Base-by-base conservation (phyloP, 805 yeast genomes). In the Pichia pseudocactophila region DNA sequence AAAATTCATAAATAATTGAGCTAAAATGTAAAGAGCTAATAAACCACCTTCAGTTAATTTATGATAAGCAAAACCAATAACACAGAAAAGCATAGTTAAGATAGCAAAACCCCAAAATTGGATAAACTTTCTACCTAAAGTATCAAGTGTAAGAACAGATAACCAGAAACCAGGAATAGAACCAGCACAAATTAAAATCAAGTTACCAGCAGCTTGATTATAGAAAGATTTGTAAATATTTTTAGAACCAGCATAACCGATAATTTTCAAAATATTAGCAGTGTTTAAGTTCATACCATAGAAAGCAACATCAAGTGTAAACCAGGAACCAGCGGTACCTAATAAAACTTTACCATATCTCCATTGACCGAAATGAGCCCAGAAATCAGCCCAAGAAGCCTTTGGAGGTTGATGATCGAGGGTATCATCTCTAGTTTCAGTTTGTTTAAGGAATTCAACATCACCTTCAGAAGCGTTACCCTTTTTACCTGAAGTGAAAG, bases 241-340 rank as follows among this genome's bases (percentile, higher is more conserved):
- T 18, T 66, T 61, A 27, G 78, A 73, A 34, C 82, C 74, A 39
- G 95, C 88, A 63, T 73, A 87, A 58, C 95, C 95, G 62, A 87
- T 87, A 30, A 94, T 76, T 57, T 78, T 71, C 63, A 87, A 76
- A 55, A 87, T 87, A 45, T 74, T 67, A 32, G 95, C 80, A 58
- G 89, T 69, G 71, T 87, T 87, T 58, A 87, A 74, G 65, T 85
- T 81, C 59, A 87, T 71, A 67, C 96, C 96, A 59, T 87, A 87
- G 69, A 73, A 85, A 36, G 95, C 95, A 63, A 87, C 81, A 71
- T 87, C 96, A 64, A 87, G 72, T 70, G 78, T 70, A 69, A 85
- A 85, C 96, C 96, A 87, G 22, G 88, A 78, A 64, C 84, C 86
- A 50, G 95, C 94, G 55, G 96, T 84, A 65, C 95, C 96, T 42